phyloP scores from a whole-genome alignment of 2,329 filamentous ascomycete species.

The Xylaria sp. region DNA sequence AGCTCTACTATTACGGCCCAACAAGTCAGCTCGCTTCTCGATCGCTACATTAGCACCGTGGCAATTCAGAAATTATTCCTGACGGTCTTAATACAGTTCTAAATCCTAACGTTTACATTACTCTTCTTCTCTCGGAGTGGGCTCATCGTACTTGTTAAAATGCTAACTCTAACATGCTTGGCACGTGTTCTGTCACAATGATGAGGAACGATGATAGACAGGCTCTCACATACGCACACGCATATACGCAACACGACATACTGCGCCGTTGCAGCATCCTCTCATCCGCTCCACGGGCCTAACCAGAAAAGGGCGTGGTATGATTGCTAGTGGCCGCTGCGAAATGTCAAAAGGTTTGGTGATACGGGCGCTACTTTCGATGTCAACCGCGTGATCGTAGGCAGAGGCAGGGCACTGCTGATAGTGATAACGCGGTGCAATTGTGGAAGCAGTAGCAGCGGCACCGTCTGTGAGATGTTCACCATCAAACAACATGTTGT shows the following conservation, averaged over 20 bases:
- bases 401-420: slow-evolving; percentile 32
- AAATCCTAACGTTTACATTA: neutral
- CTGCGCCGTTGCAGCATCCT: slow-evolving; percentile 9
- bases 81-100: slow-evolving; percentile 19
- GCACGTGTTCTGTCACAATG: slow-evolving; percentile 32
- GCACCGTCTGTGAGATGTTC: slow-evolving; percentile 17
- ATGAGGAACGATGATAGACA: slow-evolving; percentile 4
- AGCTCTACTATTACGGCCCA: slow-evolving; percentile 32
- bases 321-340: slow-evolving; percentile 9
- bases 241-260: slow-evolving; percentile 16
- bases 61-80: slow-evolving; percentile 12
- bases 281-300: slow-evolving; percentile 11
- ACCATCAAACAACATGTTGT: slow-evolving; percentile 33
- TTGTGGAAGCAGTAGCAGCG: slow-evolving; percentile 27
- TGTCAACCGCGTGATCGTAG: slow-evolving; percentile 34
- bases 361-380: slow-evolving; percentile 26
- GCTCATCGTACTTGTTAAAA: slow-evolving; percentile 15
- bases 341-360: slow-evolving; percentile 27
- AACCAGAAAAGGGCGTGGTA: slow-evolving; percentile 13
- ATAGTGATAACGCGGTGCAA: slow-evolving; percentile 34
- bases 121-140: slow-evolving; percentile 32
- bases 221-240: slow-evolving; percentile 11
- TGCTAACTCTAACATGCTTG: slow-evolving; percentile 23
- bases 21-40: slow-evolving; percentile 20
- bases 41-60: slow-evolving; percentile 19